Conservation (phyloP, 1,284 basidiomycete genomes). For the Ceratobasidium sp. region DNA sequence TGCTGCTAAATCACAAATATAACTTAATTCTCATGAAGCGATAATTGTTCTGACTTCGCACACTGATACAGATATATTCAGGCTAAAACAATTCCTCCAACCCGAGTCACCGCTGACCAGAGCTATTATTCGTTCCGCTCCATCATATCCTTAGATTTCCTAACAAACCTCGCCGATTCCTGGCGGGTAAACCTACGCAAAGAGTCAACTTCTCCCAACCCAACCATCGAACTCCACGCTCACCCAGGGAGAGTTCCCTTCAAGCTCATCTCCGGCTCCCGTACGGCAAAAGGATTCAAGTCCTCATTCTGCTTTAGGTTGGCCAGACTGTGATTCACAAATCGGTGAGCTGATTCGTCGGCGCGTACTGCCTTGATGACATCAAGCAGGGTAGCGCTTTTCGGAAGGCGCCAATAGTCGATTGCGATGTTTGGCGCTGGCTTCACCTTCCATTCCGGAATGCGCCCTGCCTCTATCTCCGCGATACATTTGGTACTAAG, state of each 20-base stretch:
- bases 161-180: conserved; percentile 75
- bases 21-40: background rate
- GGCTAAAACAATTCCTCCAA: background rate
- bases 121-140: background rate
- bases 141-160: conserved; percentile 61
- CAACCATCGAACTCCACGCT: conserved; percentile 53
- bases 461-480: conserved; percentile 84
- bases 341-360: conserved; percentile 93
- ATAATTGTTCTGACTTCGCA: no score
- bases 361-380: conserved; percentile 75
- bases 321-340: conserved; percentile 92
- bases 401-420: conserved; percentile 85
- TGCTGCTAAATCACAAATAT: background rate
- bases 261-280: conserved; percentile 83
- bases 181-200: conserved; percentile 73
- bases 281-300: conserved; percentile 90
- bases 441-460: conserved; percentile 84
- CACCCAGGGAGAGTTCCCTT: conserved; percentile 60
- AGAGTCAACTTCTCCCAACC: background rate
- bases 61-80: no score
- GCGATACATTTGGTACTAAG: conserved; percentile 80
- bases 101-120: background rate
- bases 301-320: conserved; percentile 81
- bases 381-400: conserved; percentile 59
- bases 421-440: conserved; percentile 91